Evolutionary conservation across 164 flowering plant species (phyloP).

Genomic region (Tinospora cordifolia): DNA sequence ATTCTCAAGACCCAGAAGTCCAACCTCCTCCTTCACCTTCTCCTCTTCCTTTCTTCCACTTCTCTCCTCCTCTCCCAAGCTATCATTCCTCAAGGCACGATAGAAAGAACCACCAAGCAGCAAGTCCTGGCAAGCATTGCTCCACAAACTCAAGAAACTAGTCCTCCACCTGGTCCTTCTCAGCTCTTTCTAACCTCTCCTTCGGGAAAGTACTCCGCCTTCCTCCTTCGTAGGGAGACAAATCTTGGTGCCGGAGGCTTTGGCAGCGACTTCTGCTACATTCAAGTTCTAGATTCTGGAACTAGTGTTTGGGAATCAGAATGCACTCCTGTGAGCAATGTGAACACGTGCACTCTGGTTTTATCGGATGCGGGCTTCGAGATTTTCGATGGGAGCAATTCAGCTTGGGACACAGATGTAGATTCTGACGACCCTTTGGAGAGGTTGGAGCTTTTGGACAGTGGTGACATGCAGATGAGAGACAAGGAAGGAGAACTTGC

Average conservation of each 20-base stretch:
- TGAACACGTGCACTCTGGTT: constrained; percentile 28
- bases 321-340: constrained; percentile 30
- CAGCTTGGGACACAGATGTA: constrained; percentile 32
- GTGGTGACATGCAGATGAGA: constrained; percentile 35
- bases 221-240: constrained; percentile 28
- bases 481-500: constrained; percentile 28
- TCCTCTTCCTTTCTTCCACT: constrained; percentile 11
- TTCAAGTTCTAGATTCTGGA: constrained; percentile 30
- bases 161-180: constrained; percentile 15
- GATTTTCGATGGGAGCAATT: constrained; percentile 34
- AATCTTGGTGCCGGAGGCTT: constrained; percentile 33
- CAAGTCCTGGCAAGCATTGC: constrained; percentile 35
- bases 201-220: constrained; percentile 30
- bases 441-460: constrained; percentile 31
- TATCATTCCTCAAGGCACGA: constrained; percentile 23
- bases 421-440: constrained; percentile 24
- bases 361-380: constrained; percentile 39
- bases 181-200: constrained; percentile 35
- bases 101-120: constrained; percentile 28
- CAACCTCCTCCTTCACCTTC: constrained; percentile 13
- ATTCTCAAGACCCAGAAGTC: constrained; percentile 6
- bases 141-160: constrained; percentile 21
- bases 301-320: constrained; percentile 38
- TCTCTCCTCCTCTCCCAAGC: constrained; percentile 13
- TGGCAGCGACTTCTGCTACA: constrained; percentile 36